Base-by-base conservation (phyloP, 441 rosid genomes). In the Populus hybrid region DNA sequence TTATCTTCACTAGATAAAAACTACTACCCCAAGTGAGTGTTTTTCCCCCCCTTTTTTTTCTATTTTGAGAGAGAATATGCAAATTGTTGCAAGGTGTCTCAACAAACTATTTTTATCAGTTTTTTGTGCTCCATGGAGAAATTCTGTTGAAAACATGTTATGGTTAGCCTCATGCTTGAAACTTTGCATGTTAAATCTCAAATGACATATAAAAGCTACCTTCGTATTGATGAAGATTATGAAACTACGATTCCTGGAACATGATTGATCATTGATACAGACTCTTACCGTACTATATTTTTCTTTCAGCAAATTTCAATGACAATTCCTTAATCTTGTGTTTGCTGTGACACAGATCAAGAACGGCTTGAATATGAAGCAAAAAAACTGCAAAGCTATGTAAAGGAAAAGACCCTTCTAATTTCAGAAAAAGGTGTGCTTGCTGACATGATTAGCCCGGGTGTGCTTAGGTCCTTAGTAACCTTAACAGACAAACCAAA, bases 331-430 rank as follows among this genome's bases (percentile, higher is more conserved):
- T 72, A 65, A 63, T 67, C 59, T 61, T n/a, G 3, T 71, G 26
- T 38, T 84, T 79, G 75, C 80, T 65, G 23, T 59, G 20, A 9
- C 65, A 80, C 87, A 92, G 97, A 88, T 83, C 94, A 90, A 84
- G 80, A 80, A 75, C 77, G 71, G 33, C 84, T 91, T 71, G 93
- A 91, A 31, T 87, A 80, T 84, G 96, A 89, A 72, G 85, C 91
- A 6, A 91, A 90, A 73, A 90, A 87, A 80, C 77, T 93, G 24
- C 98, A 90, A 81, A 94, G 97, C 87, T 87, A 82, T 76, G 84
- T 92, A 21, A 94, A 94, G 77, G 97, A 94, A 83, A 91, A 85
- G 80, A 86, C 97, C 59, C 82, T 91, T 40, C 26, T 91, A 29
- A 29, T 29, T 2, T 29, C 31, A 29, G 31, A 29, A 29, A 29